These are phyloP conservation scores for Leccinum obscurum DNA, from an alignment of 768 basidiomycete species.

Conservation along the genomic window DNA sequence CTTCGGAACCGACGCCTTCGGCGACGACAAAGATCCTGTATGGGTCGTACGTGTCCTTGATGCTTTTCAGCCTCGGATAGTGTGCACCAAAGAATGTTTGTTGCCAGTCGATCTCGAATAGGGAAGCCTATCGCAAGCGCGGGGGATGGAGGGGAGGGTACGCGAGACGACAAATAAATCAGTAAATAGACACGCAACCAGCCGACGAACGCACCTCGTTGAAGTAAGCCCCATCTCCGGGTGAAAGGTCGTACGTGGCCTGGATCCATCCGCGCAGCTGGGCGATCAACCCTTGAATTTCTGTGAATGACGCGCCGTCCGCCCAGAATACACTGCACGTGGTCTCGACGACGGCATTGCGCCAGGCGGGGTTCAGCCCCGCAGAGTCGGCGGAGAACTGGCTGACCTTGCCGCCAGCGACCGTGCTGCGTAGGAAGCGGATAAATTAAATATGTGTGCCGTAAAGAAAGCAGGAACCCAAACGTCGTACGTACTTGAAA, in stretches of 20 bases:
- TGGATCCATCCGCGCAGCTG: constrained; percentile 10
- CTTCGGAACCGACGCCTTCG: constrained; percentile 47
- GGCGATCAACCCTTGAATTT: constrained; percentile 8
- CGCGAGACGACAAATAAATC: no score
- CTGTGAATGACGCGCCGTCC: constrained; percentile 12
- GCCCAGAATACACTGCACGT: constrained; percentile 21
- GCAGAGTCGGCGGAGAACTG: constrained; percentile 36
- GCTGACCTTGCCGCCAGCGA: constrained; percentile 41
- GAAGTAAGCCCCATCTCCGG: constrained; percentile 42
- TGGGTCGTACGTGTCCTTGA: constrained; percentile 50
- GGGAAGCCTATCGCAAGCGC: constrained; percentile 33
- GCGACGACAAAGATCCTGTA: constrained; percentile 43
- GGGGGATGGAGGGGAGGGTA: no score
- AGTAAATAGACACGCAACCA: no score
- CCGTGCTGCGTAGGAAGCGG: neutral
- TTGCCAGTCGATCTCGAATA: constrained; percentile 42
- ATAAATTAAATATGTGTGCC: no score
- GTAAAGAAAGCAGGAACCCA: no score
- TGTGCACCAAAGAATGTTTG: constrained; percentile 49
- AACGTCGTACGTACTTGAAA: neutral
- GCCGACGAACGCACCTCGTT: constrained; percentile 39
- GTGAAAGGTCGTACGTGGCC: constrained; percentile 34
- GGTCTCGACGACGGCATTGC: constrained; percentile 37
- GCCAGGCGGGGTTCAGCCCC: constrained; percentile 47
- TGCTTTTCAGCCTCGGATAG: constrained; percentile 38